A percentile compares a stretch with the other conserved stretches of the same genome.
phyloP scores from a whole-genome alignment of 1,139 yeast genomes.

The Hansenula anomala region DNA sequence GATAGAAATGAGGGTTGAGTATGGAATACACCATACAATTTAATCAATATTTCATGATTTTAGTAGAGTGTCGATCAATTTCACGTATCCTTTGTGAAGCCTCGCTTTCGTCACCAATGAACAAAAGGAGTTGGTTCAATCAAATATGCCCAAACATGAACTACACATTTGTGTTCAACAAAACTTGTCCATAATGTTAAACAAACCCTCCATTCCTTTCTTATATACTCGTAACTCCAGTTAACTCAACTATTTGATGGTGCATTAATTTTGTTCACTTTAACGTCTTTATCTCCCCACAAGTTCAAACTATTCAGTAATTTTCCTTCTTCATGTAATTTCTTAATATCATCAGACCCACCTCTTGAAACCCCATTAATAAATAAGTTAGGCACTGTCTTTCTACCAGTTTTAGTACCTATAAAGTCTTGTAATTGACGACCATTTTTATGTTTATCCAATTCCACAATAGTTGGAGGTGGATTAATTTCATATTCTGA shows the following conservation, averaged over 20 bases:
- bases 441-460: constrained; percentile 75
- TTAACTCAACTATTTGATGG: constrained; percentile 38
- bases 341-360: constrained; percentile 74
- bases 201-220: no score
- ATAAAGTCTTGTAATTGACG: constrained; percentile 55
- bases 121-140: no score
- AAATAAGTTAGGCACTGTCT: constrained; percentile 69
- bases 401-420: constrained; percentile 51
- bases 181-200: no score
- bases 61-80: no score
- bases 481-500: constrained; percentile 71
- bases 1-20: no score
- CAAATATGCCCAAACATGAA: no score
- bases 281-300: constrained; percentile 62
- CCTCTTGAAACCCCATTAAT: constrained; percentile 64
- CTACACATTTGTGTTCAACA: no score
- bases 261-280: constrained; percentile 48
- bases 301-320: constrained; percentile 43
- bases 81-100: no score
- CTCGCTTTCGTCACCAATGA: no score
- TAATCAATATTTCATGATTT: no score
- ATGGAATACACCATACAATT: not conserved
- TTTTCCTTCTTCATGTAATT: constrained; percentile 51
- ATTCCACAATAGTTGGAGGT: constrained; percentile 66
- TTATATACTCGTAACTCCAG: not conserved